A percentile compares a stretch with the other conserved stretches of the same genome.
These are phyloP conservation scores for Globomyces sp. DNA, from an alignment of 371 early-diverging fungal genomes.

Conservation along the genomic window DNA sequence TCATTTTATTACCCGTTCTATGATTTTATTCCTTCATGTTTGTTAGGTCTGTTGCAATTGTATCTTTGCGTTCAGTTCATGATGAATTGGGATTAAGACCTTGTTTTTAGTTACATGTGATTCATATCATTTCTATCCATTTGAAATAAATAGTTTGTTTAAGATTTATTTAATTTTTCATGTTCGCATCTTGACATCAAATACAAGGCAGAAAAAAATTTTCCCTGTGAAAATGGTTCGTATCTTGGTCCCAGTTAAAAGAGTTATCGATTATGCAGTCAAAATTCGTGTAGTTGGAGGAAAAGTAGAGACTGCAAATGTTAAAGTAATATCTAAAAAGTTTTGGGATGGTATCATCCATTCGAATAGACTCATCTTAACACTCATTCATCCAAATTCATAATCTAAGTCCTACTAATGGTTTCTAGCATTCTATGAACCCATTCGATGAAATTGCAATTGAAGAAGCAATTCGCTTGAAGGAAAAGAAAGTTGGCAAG, in stretches of 20 bases:
- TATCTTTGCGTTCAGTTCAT: no score
- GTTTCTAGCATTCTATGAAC: constrained; percentile 88
- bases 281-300: constrained; percentile 93
- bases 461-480: constrained; percentile 92
- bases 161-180: no score
- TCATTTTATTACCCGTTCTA: no score
- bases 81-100: no score
- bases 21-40: no score
- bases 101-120: no score
- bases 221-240: constrained; percentile 13
- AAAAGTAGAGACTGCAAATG: constrained; percentile 88
- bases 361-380: background rate
- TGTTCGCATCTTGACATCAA: no score
- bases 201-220: no score
- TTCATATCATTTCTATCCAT: no score
- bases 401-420: background rate
- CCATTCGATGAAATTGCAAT: constrained; percentile 99
- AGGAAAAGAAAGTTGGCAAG: constrained; percentile 68
- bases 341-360: constrained; percentile 2
- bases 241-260: constrained; percentile 90
- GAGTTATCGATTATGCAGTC: constrained; percentile 97
- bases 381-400: background rate
- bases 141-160: no score
- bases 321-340: constrained; percentile 54
- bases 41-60: no score